Base-by-base conservation (phyloP, 2,329 filamentous ascomycete genomes). In the Zopfia rhizophila region DNA sequence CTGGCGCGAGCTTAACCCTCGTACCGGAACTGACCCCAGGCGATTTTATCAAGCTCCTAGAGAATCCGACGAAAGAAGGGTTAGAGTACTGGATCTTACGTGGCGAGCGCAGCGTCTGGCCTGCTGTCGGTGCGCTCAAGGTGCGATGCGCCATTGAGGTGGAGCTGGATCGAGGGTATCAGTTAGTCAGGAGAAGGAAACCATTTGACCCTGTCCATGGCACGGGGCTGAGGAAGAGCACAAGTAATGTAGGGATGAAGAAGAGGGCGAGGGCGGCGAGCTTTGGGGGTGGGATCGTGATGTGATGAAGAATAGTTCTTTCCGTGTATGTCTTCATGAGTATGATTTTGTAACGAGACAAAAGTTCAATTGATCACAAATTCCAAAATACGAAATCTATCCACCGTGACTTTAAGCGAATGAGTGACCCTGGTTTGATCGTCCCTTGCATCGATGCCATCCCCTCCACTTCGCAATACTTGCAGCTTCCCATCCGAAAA, bases 91-190 rank as follows among this genome's bases (percentile, higher is more conserved):
- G 92, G 93, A 91, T 95, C 41, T 72, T 86, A 22, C 82, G 88
- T 42, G 93, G 93, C 1, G 93, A 97, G 72, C 78, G 86, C 51
- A 92, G 89, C 56, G 91, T 96, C 0, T 97, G 93, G 92, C 93
- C 92, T 0, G 90, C 91, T 2, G 84, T 96, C 3, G 86, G 86
- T 22, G 90, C 91, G 11, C 73, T 97, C 51, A 87, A 88, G 59
- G 86, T 96, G 5, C 78, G 93, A 5, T 94, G 90, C 69, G 88
- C 87, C 4, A 82, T 97, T 6, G 93, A 97, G 70, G 87, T 91
- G 43, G 91, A 96, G 66, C 78, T 97, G 8, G 92, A 97, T 68
- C 78, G 86, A 33, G 89, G 90, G 0, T 97, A 96, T 69, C 89
- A 95, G 70, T 77, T 88, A 45, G 88, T 93, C 0, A 78, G 90